Evolutionary conservation across 345 rosid genomes (phyloP), one percentile per base, ranked within the genome.

Genomic region (Fremontodendron californicum): DNA sequence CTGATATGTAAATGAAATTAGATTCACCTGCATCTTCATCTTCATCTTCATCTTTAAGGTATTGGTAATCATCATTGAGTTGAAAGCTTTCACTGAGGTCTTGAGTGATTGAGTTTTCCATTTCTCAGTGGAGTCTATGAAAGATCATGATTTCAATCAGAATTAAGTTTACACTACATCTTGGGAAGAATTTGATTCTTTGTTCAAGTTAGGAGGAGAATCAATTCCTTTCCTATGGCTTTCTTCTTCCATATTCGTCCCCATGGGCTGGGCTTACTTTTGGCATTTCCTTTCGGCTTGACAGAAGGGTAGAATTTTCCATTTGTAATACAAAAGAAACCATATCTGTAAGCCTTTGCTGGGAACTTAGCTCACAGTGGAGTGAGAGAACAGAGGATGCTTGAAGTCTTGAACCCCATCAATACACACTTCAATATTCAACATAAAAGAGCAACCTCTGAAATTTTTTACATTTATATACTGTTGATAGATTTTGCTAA

Each of bases 11-110:
- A 4, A 83, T 71, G 79, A 78, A 83, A 18, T 74, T 71, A 27
- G 85, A 83, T 49, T 80, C 88, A 33, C 80, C 86, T 6, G 65
- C 61, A 0, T 77, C 82, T 9, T 87, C 86, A 12, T 87, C 86
- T n/a, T n/a, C n/a, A n/a, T n/a, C n/a, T n/a, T n/a, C 86, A 12
- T 87, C 86, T 10, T 45, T 71, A 12, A 78, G 72, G 83, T 46
- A 42, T 77, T 33, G 61, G 48, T 72, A 61, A 15, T 77, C 81
- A 13, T 61, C 1, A 33, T 33, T 3, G 35, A 33, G 3, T 33
- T 33, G 35, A 33, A 33, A 33, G 35, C 35, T 33, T 33, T 33
- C 35, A 33, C 35, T 33, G 35, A 33, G 3, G 3, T 78, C 81
- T 58, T 76, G 69, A 58, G 6, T 3, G 74, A 13, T 54, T 19